Base-by-base conservation (phyloP, 257 asterid genomes). In the Lithospermum erythrorhizon region DNA sequence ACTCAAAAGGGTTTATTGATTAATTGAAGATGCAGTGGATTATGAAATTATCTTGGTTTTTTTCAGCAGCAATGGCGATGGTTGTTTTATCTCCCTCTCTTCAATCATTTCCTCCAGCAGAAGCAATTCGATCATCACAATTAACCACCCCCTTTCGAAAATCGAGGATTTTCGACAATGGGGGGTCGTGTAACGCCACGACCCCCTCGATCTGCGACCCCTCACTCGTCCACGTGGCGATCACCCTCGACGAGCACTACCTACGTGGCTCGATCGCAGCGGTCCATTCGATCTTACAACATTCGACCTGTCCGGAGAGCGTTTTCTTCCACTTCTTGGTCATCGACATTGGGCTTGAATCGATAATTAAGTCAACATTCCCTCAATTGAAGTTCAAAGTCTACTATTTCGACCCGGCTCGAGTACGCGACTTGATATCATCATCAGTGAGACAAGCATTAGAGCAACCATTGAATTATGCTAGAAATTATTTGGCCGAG, bases 181-280 rank as follows among this genome's bases (percentile, higher is more conserved):
- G 85, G 64, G 80, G 17, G 3, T 84, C 74, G 35, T 89, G 97
- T 70, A 60, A 74, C 25, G 20, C 54, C 25, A 21, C 54, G 60
- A 37, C 61, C 47, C 78, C 59, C 20, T 63, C 79, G 48, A 87
- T 81, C 18, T 87, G 95, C 63, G 83, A 89, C 57, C 95, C 97
- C 0, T 75, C 87, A 10, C 63, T 90, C 47, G 90, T 87, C 14
- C 97, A 90, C 70, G 95, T 90, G 0, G 97, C 97, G 53, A 84
- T 90, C 59, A 90, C 97, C 19, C 94, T 90, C 67, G 97, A 90
- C 64, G 73, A 78, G 4, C 95, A 81, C 53, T 90, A 90, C 22
- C 79, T 90, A 10, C 95, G 97, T 0, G 97, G 97, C 45, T 89
- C 97, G 52, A 78, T 89, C 65, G 97, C 97, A 13, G 97, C 94